Percentiles rank a stretch among this genome's conserved stretches.
phyloP scores from a whole-genome alignment of 169 alveolate genomes.

The Plasmodium falciparum region DNA sequence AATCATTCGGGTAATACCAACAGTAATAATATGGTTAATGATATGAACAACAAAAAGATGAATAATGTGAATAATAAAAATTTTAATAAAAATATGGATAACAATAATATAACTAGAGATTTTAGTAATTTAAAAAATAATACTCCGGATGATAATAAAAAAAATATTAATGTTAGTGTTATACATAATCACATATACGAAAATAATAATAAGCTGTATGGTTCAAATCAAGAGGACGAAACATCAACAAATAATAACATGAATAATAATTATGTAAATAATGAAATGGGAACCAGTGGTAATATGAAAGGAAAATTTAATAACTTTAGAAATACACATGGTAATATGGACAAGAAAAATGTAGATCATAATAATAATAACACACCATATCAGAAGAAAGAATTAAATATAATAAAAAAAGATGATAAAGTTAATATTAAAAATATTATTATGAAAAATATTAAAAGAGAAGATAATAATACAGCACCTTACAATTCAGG shows the following conservation, averaged over 20 bases:
- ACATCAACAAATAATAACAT: slow-evolving; percentile 3
- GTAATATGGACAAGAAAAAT: slow-evolving; percentile 26
- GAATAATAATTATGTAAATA: slow-evolving; percentile 5
- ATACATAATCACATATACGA: slow-evolving; percentile 39
- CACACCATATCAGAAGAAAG: slow-evolving; percentile 14
- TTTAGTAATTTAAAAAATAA: slow-evolving; percentile 9
- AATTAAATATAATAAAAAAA: slow-evolving; percentile 28
- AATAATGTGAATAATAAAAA: slow-evolving; percentile 4
- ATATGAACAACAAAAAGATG: slow-evolving; percentile 8
- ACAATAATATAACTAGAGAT: background rate
- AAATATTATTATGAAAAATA: slow-evolving; percentile 59
- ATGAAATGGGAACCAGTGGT: background rate
- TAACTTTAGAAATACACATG: slow-evolving; percentile 23
- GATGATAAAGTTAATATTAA: slow-evolving; percentile 53
- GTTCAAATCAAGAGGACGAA: background rate
- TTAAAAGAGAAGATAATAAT: slow-evolving; percentile 39
- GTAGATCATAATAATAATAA: background rate
- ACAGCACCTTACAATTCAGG: background rate
- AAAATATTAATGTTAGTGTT: slow-evolving; percentile 24
- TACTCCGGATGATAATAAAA: slow-evolving; percentile 15
- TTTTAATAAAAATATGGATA: slow-evolving; percentile 17
- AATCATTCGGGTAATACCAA: background rate
- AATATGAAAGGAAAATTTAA: slow-evolving; percentile 5
- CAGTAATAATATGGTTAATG: background rate
- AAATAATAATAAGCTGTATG: slow-evolving; percentile 4